Base-by-base conservation (phyloP, 2,329 filamentous ascomycete species). In the Sporothrix euskadiensis region DNA sequence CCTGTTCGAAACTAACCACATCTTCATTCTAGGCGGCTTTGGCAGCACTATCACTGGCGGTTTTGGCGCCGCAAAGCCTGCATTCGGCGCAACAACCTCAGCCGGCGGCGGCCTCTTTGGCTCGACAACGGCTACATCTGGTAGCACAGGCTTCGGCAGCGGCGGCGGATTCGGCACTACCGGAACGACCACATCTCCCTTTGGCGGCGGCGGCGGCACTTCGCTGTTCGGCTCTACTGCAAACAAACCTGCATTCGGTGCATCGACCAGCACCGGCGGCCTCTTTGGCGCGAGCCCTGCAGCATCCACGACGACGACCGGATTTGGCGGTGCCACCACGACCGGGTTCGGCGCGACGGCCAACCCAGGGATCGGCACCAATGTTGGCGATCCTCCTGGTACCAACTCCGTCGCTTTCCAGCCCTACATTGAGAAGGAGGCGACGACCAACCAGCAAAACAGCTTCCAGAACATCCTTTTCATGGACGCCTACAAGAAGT, bases 401-500 rank as follows among this genome's bases (percentile, higher is more conserved):
- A 95, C 93, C 10, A 90, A 86, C 16, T 84, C 87, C 3, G 86
- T 88, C n/a, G 87, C 90, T 5, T 97, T 95, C 83, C 83, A 88
- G 75, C 85, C 93, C 0, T 87, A 88, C 65, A 83, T 86, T 26
- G 93, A 97, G 83, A 96, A 95, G 81, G 93, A 97, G 79, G 82
- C 84, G 3, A 88, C 87, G 57, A 69, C 65, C 44, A 87, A 83
- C 76, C 82, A 81, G 22, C 77, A 83, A 76, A 88, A 91, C 79
- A 86, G 91, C 4, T 97, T 92, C 81, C 93, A 96, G 81, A 95
- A 90, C 77, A 89, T 97, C 73, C 84, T 91, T 30, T 94, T 95
- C 81, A 91, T 92, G 83, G 89, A 91, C 32, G 88, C 91, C 1
- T 97, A 95, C 84, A 91, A 90, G 81, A 97, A 96, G 80, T 98